A percentile compares a stretch with the other conserved stretches of the same genome.
Conservation (phyloP, 2,329 filamentous ascomycete genomes). For the Scleromitrula shiraiana region DNA sequence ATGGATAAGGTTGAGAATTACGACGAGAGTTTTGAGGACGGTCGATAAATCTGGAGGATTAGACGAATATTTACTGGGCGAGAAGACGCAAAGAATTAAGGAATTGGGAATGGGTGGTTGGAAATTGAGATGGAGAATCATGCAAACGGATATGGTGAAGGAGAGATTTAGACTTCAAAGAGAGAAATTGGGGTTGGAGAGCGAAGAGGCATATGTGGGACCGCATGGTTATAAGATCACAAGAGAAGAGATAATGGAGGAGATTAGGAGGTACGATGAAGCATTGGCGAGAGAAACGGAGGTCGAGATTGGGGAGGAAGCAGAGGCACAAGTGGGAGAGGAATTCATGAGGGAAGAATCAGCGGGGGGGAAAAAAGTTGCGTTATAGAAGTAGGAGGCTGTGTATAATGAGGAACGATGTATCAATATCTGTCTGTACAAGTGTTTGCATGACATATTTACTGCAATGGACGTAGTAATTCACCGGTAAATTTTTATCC, state of each 20-base stretch:
- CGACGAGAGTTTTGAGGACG: constrained; percentile 59
- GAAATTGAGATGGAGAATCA: constrained; percentile 80
- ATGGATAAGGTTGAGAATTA: constrained; percentile 60
- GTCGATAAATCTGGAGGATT: constrained; percentile 83
- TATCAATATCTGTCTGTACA: constrained; percentile 7
- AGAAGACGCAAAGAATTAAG: constrained; percentile 68
- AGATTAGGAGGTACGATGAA: constrained; percentile 34
- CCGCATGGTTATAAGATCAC: constrained; percentile 31
- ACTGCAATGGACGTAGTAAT: background rate
- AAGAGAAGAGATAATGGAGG: constrained; percentile 25
- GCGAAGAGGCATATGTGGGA: constrained; percentile 32
- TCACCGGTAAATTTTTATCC: background rate
- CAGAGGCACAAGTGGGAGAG: constrained; percentile 26
- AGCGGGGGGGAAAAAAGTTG: constrained; percentile 21
- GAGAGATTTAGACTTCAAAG: constrained; percentile 59
- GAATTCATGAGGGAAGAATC: constrained; percentile 32
- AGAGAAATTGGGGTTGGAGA: constrained; percentile 53
- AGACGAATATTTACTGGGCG: constrained; percentile 82
- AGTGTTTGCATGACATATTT: constrained; percentile 1
- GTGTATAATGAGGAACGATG: constrained; percentile 8
- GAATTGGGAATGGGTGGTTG: constrained; percentile 87
- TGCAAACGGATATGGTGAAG: constrained; percentile 66
- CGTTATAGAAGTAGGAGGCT: constrained; percentile 13
- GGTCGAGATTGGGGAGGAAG: constrained; percentile 34
- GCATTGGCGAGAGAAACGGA: constrained; percentile 37